Percentiles rank a stretch among this genome's conserved stretches.
These are phyloP conservation scores for Fusarium sublunatum DNA, from an alignment of 2,329 filamentous ascomycete species.

Conservation along the genomic window DNA sequence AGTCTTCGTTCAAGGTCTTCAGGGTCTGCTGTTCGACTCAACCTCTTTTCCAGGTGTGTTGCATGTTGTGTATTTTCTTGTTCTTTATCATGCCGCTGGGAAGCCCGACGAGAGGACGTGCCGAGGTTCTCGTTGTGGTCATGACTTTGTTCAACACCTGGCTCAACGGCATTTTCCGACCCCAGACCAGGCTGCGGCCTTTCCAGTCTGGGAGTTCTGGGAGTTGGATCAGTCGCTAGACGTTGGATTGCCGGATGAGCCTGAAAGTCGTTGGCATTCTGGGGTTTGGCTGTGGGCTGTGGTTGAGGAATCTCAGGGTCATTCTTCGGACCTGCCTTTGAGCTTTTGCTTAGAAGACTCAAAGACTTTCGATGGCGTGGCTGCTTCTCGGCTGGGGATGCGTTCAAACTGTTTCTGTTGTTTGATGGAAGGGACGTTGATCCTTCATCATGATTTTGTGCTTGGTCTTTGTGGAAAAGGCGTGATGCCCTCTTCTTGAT, in stretches of 20 bases:
- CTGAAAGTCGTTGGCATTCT: slow-evolving; percentile 6
- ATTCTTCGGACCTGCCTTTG: slow-evolving; percentile 12
- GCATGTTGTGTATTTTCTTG: not conserved
- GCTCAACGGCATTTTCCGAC: not conserved
- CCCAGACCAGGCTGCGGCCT: slow-evolving; percentile 25
- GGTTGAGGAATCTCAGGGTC: not conserved
- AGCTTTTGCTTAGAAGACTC: slow-evolving; percentile 19
- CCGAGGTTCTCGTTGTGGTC: not conserved
- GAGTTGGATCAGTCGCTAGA: slow-evolving; percentile 14
- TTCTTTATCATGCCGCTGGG: not conserved
- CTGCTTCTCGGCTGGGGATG: not conserved
- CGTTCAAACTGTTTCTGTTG: slow-evolving; percentile 10
- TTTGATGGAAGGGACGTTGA: not conserved
- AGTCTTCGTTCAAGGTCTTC: slow-evolving; percentile 21
- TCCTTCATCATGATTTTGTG: not conserved
- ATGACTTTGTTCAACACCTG: not conserved
- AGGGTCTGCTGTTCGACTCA: slow-evolving; percentile 10
- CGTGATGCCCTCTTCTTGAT: slow-evolving; percentile 38
- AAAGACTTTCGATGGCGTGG: slow-evolving; percentile 22
- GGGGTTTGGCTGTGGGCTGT: not conserved
- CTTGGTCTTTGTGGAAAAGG: slow-evolving; percentile 18
- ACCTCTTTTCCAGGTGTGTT: not conserved
- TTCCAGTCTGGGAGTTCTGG: slow-evolving; percentile 32
- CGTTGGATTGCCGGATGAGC: slow-evolving; percentile 36
- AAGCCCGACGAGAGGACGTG: not conserved